These are phyloP conservation scores for Camellia granthamiana DNA, from an alignment of 148 eudicot genomes.

Conservation along the genomic window DNA sequence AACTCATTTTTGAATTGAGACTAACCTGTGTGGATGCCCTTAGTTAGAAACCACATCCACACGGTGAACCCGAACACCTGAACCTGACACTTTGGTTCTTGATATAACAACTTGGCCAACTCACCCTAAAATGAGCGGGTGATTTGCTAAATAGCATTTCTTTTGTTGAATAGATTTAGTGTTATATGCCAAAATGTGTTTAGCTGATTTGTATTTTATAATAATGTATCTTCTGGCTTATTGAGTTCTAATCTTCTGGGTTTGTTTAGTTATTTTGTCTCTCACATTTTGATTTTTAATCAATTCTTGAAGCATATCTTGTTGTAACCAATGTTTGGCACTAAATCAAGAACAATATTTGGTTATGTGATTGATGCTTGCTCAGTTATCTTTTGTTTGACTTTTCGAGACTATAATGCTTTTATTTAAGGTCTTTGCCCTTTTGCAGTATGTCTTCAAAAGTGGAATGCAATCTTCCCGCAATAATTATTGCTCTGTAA, in stretches of 20 bases:
- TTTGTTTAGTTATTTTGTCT: too few species aligned
- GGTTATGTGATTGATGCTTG: neutral
- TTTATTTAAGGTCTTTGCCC: neutral
- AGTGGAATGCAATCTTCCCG: neutral
- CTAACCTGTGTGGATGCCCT: neutral
- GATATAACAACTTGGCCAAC: neutral
- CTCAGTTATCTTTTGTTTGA: neutral
- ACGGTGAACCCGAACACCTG: neutral
- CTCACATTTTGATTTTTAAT: neutral
- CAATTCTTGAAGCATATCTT: neutral
- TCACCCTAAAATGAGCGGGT: neutral
- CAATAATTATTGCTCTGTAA: neutral
- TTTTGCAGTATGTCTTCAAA: neutral
- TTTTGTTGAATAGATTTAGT: neutral
- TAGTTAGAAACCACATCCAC: neutral
- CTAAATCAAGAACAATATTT: neutral
- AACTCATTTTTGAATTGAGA: slow-evolving; percentile 6
- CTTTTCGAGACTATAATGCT: neutral
- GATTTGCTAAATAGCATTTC: neutral
- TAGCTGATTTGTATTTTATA: neutral
- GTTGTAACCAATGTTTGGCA: neutral
- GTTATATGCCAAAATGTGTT: neutral
- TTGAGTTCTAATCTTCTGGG: too few species aligned
- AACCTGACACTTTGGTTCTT: neutral
- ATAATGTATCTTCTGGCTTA: too few species aligned